A percentile compares a stretch with the other conserved stretches of the same genome.
Evolutionary conservation across 305 asterid genomes (phyloP).

Genomic region (Euphrasia arctica): DNA sequence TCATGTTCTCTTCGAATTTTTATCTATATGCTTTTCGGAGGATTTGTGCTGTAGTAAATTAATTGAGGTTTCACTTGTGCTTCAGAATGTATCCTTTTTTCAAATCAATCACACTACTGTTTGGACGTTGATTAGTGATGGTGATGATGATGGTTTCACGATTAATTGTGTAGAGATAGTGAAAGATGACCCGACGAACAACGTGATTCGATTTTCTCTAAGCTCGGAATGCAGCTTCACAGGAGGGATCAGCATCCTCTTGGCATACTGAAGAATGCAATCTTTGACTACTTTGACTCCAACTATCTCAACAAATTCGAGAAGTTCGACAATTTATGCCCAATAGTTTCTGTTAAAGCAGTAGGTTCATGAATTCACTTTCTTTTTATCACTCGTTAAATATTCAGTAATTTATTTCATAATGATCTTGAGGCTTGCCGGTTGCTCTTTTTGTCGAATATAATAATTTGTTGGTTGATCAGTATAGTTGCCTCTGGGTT

Average conservation of each 20-base stretch:
- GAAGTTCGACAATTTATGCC: slow-evolving; percentile 70
- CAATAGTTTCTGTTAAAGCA: slow-evolving; percentile 63
- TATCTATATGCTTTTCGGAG: not conserved
- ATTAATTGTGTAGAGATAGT: slow-evolving; percentile 56
- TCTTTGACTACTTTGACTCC: slow-evolving; percentile 67
- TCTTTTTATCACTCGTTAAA: no score
- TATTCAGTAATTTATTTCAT: slow-evolving; percentile 5
- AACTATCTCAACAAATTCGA: slow-evolving; percentile 58
- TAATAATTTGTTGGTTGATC: not conserved
- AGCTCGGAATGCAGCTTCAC: slow-evolving; percentile 87
- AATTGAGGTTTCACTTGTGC: not conserved
- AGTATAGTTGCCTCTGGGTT: slow-evolving; percentile 5
- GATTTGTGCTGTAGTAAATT: no score
- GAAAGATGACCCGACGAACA: slow-evolving; percentile 77
- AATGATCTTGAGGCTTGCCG: slow-evolving; percentile 11
- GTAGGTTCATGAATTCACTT: slow-evolving; percentile 29
- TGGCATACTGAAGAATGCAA: slow-evolving; percentile 78
- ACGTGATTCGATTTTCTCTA: slow-evolving; percentile 71
- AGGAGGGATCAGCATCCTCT: slow-evolving; percentile 80
- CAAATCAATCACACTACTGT: not conserved
- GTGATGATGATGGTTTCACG: not conserved
- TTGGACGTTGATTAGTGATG: slow-evolving; percentile 13
- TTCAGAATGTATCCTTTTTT: not conserved
- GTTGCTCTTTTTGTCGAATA: not conserved
- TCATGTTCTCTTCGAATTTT: not conserved